Base-by-base conservation (phyloP, 768 basidiomycete genomes). In the Amanita muscaria region DNA sequence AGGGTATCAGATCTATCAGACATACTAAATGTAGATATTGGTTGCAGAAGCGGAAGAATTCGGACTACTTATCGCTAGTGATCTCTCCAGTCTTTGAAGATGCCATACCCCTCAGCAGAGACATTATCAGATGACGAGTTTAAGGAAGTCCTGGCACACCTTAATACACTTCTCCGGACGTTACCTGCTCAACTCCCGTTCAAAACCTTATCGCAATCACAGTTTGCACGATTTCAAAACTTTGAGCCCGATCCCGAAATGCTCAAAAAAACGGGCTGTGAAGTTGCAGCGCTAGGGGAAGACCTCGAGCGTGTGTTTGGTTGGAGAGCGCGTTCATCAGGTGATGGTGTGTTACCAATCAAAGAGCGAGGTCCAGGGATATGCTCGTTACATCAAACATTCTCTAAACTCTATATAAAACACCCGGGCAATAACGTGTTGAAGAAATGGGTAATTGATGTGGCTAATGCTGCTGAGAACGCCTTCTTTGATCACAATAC, bases 251-350 rank as follows among this genome's bases (percentile, higher is more conserved):
- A 56, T 38, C 31, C 38, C 6, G 54, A 53, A 8, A 34, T 52
- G 10, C 31, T 54, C 18, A 51, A 54, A 18, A 47, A 50, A 29
- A 54, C 53, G 15, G 53, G 51, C n/a, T 31, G 40, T 39, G 51
- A 52, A 32, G 48, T 49, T 24, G 48, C 45, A 6, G 43, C 45
- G 31, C 40, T 56, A 14, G 40, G 45, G 3, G 46, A 56, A 34
- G 46, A 52, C 15, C 24, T 57, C n/a, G 44, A 57, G 36, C 19
- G 23, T n/a, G 32, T 56, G 4, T 57, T 57, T 41, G 52, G 56
- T 3, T 57, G 52, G 52, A 30, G 53, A 38, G 22, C 55, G 11
- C 41, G 46, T 14, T 49, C 51, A 11, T 49, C 50, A 11, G 56
- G 56, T 18, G 50, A 55, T 43, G 52, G 50, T 3, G 47, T 53